Evolutionary conservation across 169 alveolate species (phyloP), one percentile per base, ranked within the genome.

Genomic region (Plasmodium inui): DNA sequence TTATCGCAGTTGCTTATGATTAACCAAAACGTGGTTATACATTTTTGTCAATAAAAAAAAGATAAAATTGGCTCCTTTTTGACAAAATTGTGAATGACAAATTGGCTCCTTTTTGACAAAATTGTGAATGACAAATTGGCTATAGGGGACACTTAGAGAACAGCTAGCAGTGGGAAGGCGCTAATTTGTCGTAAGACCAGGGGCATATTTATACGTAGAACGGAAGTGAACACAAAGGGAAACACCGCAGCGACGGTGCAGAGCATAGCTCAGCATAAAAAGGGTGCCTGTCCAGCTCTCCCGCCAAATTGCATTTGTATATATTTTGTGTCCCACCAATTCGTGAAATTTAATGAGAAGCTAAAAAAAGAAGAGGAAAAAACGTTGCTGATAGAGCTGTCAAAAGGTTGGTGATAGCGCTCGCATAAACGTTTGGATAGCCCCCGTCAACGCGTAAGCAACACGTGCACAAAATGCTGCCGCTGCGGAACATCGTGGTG

Each of bases 401-500:
- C n/a, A 26, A 26, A 46, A 37, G 19, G 61, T 67, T 26, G 30
- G 37, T 26, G n/a, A 67, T 9, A 26, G 17, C 10, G 19, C 34
- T 61, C 34, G 34, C 37, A 57, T n/a, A 57, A 57, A 22, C 30
- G 73, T 57, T 57, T 57, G 30, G 73, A 57, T n/a, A 61, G 32
- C 9, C 74, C 5, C 2, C 32, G 57, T 44, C 55, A 10, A 44
- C n/a, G 55, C 55, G 55, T 44, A n/a, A 44, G n/a, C 10, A 44
- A 44, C 14, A 44, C n/a, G 55, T 44, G 26, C 19, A n/a, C 44
- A 89, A 79, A 79, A 89, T 89, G 94, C 53, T 89, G 73, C 83
- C 44, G 30, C 76, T 89, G 34, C 94, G 94, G 81, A 80, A 89
- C 83, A 34, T 67, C 72, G 82, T 89, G 34, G 50, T 89, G 44